A percentile compares a stretch with the other conserved stretches of the same genome.
Conservation (phyloP, 805 yeast genomes). For the Millerozyma miso region DNA sequence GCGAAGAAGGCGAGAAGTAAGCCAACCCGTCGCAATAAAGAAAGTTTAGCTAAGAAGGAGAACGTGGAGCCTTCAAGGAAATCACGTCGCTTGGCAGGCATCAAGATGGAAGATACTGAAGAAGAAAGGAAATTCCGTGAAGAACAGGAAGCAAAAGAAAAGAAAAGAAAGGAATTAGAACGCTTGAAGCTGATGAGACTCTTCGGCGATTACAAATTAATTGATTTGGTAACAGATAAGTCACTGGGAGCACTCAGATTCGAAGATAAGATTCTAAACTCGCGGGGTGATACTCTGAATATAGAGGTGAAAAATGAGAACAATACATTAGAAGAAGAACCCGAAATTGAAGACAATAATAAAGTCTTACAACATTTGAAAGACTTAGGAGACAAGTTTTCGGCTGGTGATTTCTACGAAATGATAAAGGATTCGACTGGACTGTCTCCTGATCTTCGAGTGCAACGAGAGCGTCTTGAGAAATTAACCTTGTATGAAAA, state of each 20-base stretch:
- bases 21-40: slow-evolving; percentile 22
- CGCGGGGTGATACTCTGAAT: slow-evolving; percentile 6
- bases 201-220: slow-evolving; percentile 59
- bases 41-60: slow-evolving; percentile 19
- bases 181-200: slow-evolving; percentile 54
- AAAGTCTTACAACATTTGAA: slow-evolving; percentile 30
- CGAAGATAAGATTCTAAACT: slow-evolving; percentile 25
- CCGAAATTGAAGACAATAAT: slow-evolving; percentile 14
- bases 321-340: slow-evolving; percentile 7
- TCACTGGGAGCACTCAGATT: slow-evolving; percentile 31
- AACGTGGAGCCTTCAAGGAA: slow-evolving; percentile 57
- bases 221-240: slow-evolving; percentile 50
- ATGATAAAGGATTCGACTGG: slow-evolving; percentile 37
- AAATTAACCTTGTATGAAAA: slow-evolving; percentile 47
- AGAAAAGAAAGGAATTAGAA: slow-evolving; percentile 38
- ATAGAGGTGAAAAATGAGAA: slow-evolving; percentile 7
- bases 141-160: slow-evolving; percentile 30
- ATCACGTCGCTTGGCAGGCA: slow-evolving; percentile 77
- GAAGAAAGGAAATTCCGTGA: slow-evolving; percentile 32
- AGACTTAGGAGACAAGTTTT: slow-evolving; percentile 47
- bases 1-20: slow-evolving; percentile 11
- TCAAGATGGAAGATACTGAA: slow-evolving; percentile 50
- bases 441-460: slow-evolving; percentile 30
- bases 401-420: slow-evolving; percentile 70
- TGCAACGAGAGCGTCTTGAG: slow-evolving; percentile 52